These are phyloP conservation scores for Xylaria sp. DNA, from an alignment of 2,329 filamentous ascomycete species.

Conservation along the genomic window DNA sequence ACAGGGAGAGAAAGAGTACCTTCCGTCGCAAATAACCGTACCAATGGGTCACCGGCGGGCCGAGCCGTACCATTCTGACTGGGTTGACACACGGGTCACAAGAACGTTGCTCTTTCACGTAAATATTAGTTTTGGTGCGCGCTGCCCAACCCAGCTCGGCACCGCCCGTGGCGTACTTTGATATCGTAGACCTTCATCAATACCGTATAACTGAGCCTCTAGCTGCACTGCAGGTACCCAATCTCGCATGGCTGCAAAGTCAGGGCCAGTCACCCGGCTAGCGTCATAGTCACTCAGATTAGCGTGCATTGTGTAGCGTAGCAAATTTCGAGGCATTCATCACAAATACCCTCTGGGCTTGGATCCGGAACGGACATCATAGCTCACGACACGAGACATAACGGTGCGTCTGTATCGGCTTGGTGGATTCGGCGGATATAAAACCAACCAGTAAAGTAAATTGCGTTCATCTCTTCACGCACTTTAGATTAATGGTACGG, in stretches of 20 bases:
- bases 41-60: constrained; percentile 73
- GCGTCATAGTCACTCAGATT: constrained; percentile 75
- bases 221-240: constrained; percentile 74
- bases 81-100: constrained; percentile 77
- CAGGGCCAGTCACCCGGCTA: constrained; percentile 73
- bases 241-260: constrained; percentile 69
- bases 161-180: constrained; percentile 70
- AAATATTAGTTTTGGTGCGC: constrained; percentile 74
- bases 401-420: constrained; percentile 25
- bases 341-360: not conserved
- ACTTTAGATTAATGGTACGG: not conserved
- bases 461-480: constrained; percentile 64
- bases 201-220: constrained; percentile 71
- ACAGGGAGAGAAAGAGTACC: constrained; percentile 65
- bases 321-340: constrained; percentile 21
- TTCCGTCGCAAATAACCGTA: constrained; percentile 72
- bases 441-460: constrained; percentile 53
- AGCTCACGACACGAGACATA: not conserved
- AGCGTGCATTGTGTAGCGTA: constrained; percentile 70
- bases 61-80: constrained; percentile 76
- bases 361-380: not conserved
- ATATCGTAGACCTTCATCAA: constrained; percentile 75
- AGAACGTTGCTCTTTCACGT: constrained; percentile 74
- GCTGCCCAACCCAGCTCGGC: constrained; percentile 72
- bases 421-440: constrained; percentile 1